Evolutionary conservation across 345 rosid genomes (phyloP).

Genomic region (Xanthoceras sorbifolium): DNA sequence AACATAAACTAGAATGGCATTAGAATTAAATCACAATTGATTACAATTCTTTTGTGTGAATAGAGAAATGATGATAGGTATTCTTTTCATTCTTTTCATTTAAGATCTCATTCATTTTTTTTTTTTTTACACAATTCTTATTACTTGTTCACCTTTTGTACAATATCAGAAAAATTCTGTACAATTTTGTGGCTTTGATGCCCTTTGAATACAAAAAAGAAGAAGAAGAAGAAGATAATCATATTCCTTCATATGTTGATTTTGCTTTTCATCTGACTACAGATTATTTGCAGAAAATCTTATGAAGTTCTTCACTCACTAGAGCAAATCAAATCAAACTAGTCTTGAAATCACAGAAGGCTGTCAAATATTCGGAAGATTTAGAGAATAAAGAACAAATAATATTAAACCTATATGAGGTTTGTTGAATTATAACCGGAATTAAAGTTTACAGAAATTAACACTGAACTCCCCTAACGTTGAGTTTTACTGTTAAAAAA

Average conservation of each 20-base stretch:
- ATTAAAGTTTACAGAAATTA: no score
- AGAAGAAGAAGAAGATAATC: slow-evolving; percentile 11
- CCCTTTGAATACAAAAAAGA: slow-evolving; percentile 23
- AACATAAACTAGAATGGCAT: slow-evolving; percentile 25
- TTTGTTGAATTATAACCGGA: no score
- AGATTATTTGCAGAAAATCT: not conserved
- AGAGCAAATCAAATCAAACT: not conserved
- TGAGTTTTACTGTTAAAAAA: no score
- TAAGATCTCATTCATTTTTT: slow-evolving; percentile 8
- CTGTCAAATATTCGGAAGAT: not conserved
- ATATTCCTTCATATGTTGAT: not conserved
- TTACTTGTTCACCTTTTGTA: slow-evolving; percentile 13
- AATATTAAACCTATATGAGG: no score
- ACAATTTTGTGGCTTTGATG: slow-evolving; percentile 26
- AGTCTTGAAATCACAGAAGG: not conserved
- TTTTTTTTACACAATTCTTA: not conserved
- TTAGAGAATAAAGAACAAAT: no score
- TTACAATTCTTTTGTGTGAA: slow-evolving; percentile 69
- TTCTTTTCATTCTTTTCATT: slow-evolving; percentile 43
- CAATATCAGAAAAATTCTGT: slow-evolving; percentile 19
- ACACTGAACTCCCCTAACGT: no score
- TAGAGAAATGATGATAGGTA: slow-evolving; percentile 48
- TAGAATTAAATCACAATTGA: slow-evolving; percentile 21
- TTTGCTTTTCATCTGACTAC: not conserved
- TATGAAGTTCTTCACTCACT: not conserved